phyloP scores from a whole-genome alignment of 495 filamentous ascomycete genomes.

The Rostrohypoxylon terebratum region DNA sequence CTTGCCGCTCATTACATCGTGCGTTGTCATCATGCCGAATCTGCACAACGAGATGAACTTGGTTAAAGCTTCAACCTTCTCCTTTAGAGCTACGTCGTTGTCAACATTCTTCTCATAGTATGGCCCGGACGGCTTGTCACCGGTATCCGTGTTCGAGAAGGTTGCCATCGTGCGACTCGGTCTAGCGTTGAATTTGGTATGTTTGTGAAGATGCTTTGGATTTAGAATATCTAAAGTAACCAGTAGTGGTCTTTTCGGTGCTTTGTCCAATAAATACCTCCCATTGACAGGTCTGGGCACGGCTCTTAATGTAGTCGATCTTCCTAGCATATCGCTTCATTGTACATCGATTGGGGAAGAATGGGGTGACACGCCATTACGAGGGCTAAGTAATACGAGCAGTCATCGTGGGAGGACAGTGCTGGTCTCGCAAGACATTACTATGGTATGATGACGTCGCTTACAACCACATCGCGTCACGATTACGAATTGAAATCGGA shows the following conservation, averaged over 20 bases:
- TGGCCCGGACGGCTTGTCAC: conserved; percentile 73
- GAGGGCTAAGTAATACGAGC: conserved; percentile 3
- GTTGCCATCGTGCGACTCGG: conserved; percentile 43
- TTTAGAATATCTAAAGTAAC: neutral
- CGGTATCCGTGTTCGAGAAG: conserved; percentile 71
- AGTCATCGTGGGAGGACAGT: conserved; percentile 28
- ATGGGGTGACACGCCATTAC: conserved; percentile 13
- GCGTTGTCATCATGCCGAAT: conserved; percentile 82
- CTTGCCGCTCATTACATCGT: conserved; percentile 66
- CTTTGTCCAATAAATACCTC: neutral
- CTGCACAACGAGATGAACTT: conserved; percentile 76
- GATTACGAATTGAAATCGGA: conserved; percentile 32
- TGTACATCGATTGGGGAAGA: conserved; percentile 17
- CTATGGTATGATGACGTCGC: conserved; percentile 38
- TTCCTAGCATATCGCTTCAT: conserved; percentile 26
- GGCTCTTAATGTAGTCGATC: neutral
- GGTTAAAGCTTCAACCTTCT: conserved; percentile 82
- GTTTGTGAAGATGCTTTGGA: neutral
- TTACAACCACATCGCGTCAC: conserved; percentile 34
- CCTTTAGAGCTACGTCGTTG: conserved; percentile 69
- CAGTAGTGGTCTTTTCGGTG: neutral
- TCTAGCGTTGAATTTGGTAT: neutral
- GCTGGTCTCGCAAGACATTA: conserved; percentile 14
- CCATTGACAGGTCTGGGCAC: conserved; percentile 1
- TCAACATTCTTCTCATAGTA: conserved; percentile 81